Evolutionary conservation across 2,329 filamentous ascomycete species (phyloP).

Genomic region (Aspergillus transmontanensis): DNA sequence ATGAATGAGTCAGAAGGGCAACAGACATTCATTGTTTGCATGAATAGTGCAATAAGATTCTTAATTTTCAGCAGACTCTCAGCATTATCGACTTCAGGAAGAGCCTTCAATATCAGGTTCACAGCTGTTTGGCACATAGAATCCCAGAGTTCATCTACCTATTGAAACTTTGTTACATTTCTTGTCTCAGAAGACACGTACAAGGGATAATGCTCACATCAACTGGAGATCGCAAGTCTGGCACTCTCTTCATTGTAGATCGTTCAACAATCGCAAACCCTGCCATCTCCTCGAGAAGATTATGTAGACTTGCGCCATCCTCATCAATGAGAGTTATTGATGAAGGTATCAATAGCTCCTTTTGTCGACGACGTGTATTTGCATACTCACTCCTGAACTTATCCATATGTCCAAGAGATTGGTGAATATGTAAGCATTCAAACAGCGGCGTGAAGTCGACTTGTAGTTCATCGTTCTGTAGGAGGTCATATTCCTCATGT

Average conservation of each 20-base stretch:
- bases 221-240: slow-evolving; percentile 76
- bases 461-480: slow-evolving; percentile 92
- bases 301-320: slow-evolving; percentile 84
- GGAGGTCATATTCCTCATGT: slow-evolving; percentile 89
- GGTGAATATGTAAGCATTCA: slow-evolving; percentile 94
- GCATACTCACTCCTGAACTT: slow-evolving; percentile 90
- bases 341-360: slow-evolving; percentile 80
- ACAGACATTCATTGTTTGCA: slow-evolving; percentile 92
- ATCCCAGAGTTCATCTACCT: slow-evolving; percentile 98
- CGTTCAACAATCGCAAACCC: slow-evolving; percentile 97
- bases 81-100: slow-evolving; percentile 80
- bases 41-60: slow-evolving; percentile 87
- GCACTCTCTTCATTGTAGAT: slow-evolving; percentile 83
- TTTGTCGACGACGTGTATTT: slow-evolving; percentile 86
- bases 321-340: slow-evolving; percentile 78
- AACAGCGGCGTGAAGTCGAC: slow-evolving; percentile 94
- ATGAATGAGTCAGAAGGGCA: neutral
- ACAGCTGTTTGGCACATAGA: slow-evolving; percentile 93
- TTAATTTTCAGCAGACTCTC: slow-evolving; percentile 94
- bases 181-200: neutral
- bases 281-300: slow-evolving; percentile 86
- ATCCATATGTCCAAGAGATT: slow-evolving; percentile 88
- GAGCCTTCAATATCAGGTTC: slow-evolving; percentile 74
- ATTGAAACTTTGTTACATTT: slow-evolving; percentile 16
- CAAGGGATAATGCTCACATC: slow-evolving; percentile 62